Base-by-base conservation (phyloP, 768 basidiomycete genomes). In the Leccinellum rugosiceps region DNA sequence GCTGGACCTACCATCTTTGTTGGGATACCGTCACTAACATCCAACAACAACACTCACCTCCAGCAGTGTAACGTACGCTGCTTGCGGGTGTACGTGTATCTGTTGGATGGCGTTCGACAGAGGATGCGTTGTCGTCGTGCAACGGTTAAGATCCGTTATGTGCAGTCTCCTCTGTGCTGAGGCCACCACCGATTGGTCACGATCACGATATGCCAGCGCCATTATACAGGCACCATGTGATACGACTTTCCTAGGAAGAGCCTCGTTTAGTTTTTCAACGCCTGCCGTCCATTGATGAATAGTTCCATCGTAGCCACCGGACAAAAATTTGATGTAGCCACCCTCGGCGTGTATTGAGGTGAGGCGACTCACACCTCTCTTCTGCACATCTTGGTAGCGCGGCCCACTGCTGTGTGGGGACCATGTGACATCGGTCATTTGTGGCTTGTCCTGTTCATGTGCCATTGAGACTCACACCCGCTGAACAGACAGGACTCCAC, bases 271-370 rank as follows among this genome's bases (percentile, higher is more conserved):
- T 15, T 32, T 61, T 59, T 60, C 58, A 50, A 60, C 57, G 45
- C 57, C 59, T 32, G 70, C 61, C 46, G 65, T 72, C 78, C 81
- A 80, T 51, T 77, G 61, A 59, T 74, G 70, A 41, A 80, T 67
- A 46, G 64, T 65, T 64, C 78, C 77, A 68, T 83, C 79, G 62
- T 77, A 72, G 28, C 78, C 80, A 52, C 80, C 80, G 34, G 80
- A 76, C 55, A 82, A 72, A 67, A 83, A 83, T 63, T 65, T 69
- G 64, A 71, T 57, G 56, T 65, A 62, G 60, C 65, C 68, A 57
- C 53, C 58, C 49, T 68, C 54, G 44, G 65, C 64, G 57, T 64
- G 70, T 55, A 74, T 68, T 44, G 77, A 68, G 56, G 77, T 74
- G 60, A 83, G 76, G 66, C 77, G 75, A 53, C 69, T 78, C 30